phyloP scores from a whole-genome alignment of 306 rosid species.

The Leucaena leucocephala region DNA sequence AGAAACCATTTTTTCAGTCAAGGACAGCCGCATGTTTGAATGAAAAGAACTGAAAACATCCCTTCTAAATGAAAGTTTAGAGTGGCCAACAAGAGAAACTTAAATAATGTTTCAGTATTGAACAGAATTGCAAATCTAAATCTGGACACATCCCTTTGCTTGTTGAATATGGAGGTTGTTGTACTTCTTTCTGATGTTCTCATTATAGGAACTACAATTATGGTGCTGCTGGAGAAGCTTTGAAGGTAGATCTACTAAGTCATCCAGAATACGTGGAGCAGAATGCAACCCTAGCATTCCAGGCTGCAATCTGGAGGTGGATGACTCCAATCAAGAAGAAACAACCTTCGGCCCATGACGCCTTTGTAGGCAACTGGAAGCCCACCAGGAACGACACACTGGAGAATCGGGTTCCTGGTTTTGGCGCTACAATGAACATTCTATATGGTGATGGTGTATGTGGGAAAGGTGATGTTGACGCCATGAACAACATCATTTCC shows the following conservation, averaged over 20 bases:
- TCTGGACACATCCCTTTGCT: conserved; percentile 1
- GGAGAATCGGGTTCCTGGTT: conserved; percentile 76
- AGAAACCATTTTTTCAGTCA: background rate
- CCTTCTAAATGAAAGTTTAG: background rate
- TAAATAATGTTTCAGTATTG: background rate
- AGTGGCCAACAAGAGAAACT: background rate
- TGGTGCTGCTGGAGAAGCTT: conserved; percentile 73
- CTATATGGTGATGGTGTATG: conserved; percentile 80
- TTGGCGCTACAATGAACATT: conserved; percentile 90
- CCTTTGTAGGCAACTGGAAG: conserved; percentile 89
- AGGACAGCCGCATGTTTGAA: conserved; percentile 7
- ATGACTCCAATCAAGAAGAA: conserved; percentile 71
- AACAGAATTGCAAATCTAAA: background rate
- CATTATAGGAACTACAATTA: conserved; percentile 85
- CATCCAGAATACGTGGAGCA: conserved; percentile 96
- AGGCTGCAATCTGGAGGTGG: conserved; percentile 93
- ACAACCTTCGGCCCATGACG: conserved; percentile 89
- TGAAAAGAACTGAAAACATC: conserved; percentile 5
- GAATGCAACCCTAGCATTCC: conserved; percentile 94
- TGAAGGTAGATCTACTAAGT: conserved; percentile 68
- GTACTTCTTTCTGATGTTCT: conserved; percentile 23
- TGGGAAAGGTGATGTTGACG: conserved; percentile 76
- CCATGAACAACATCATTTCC: conserved; percentile 79
- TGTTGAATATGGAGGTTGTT: conserved; percentile 22
- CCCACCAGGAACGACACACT: conserved; percentile 88